Evolutionary conservation across 768 basidiomycete genomes (phyloP).

Genomic region (Mycena epipterygia): DNA sequence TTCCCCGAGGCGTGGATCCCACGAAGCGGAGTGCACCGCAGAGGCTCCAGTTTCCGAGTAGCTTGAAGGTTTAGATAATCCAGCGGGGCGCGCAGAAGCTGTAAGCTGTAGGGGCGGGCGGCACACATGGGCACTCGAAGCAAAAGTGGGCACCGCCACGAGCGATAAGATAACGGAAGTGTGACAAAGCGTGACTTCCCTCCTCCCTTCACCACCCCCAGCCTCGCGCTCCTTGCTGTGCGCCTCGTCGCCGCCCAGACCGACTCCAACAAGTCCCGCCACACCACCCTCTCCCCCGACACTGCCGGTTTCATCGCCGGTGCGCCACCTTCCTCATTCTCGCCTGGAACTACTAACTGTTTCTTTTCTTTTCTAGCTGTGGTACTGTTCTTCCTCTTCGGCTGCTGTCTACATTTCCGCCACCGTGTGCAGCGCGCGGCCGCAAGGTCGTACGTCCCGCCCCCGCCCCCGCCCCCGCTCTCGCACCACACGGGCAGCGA

Average conservation of each 20-base stretch:
- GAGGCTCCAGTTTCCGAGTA: no score
- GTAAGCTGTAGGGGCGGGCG: no score
- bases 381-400: slow-evolving; percentile 15
- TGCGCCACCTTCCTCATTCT: background rate
- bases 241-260: background rate
- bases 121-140: no score
- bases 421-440: background rate
- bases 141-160: no score
- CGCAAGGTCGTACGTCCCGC: no score
- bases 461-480: background rate
- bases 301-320: background rate
- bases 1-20: no score
- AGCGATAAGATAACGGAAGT: no score
- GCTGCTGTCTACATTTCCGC: slow-evolving; percentile 26
- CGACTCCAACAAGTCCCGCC: background rate
- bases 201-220: background rate
- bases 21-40: no score
- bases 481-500: background rate
- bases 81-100: no score
- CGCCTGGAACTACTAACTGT: no score
- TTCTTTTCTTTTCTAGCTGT: background rate
- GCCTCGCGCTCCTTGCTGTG: background rate
- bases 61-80: no score
- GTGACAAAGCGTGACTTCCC: no score
- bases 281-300: background rate